These are phyloP conservation scores for Thalassia testudinum DNA, from an alignment of 116 monocot genomes.

Conservation along the genomic window DNA sequence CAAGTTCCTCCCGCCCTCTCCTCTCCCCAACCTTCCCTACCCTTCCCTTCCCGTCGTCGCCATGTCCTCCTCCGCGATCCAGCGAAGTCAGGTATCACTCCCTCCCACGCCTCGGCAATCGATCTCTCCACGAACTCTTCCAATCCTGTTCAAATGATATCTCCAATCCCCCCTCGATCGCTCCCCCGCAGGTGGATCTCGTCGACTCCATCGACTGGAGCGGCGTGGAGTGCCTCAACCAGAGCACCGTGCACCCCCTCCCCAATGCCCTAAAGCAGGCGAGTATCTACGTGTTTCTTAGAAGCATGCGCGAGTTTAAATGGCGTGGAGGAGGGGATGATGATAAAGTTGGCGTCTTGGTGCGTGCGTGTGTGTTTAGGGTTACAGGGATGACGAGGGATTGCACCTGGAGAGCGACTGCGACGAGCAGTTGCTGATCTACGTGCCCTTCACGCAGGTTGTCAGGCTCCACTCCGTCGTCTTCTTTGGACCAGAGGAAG, in stretches of 20 bases:
- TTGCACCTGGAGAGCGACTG: constrained; percentile 86
- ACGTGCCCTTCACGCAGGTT: constrained; percentile 87
- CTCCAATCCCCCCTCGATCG: constrained; percentile 9
- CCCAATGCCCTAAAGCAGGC: constrained; percentile 91
- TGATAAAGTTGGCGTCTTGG: background rate
- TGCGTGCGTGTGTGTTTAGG: constrained; percentile 18
- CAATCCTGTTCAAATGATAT: too few species aligned
- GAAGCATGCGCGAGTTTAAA: too few species aligned
- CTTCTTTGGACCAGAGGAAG: constrained; percentile 72
- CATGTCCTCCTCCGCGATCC: too few species aligned
- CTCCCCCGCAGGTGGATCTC: constrained; percentile 50
- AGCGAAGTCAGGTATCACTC: too few species aligned
- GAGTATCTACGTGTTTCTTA: too few species aligned
- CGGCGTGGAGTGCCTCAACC: constrained; percentile 78
- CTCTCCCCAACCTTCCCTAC: too few species aligned
- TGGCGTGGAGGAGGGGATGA: background rate
- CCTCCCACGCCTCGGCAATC: too few species aligned
- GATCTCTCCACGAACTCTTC: too few species aligned
- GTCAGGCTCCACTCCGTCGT: constrained; percentile 76
- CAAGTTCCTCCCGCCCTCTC: too few species aligned
- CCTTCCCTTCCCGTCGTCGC: too few species aligned
- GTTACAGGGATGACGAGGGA: constrained; percentile 86
- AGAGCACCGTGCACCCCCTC: constrained; percentile 37
- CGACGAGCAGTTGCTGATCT: constrained; percentile 90
- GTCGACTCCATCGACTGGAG: constrained; percentile 65